Evolutionary conservation across 164 flowering plant genomes (phyloP).

Genomic region (Sedum album): DNA sequence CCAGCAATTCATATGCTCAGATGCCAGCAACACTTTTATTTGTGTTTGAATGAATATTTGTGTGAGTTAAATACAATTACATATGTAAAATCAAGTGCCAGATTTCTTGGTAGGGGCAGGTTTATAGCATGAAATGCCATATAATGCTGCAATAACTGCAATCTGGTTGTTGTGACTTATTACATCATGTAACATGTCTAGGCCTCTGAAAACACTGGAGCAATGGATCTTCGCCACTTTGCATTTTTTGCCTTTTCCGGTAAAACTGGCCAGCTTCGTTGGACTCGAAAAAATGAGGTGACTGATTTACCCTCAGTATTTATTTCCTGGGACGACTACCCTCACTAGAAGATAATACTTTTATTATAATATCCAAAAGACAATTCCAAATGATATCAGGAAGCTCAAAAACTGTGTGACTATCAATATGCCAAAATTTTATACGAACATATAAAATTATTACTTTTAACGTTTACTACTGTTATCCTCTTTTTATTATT

Average conservation of each 20-base stretch:
- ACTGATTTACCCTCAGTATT: not conserved
- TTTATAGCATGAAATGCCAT: not conserved
- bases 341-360: not conserved
- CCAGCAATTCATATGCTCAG: not conserved
- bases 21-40: not conserved
- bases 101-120: not conserved
- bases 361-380: not conserved
- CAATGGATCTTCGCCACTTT: slow-evolving; percentile 82
- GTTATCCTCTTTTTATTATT: too few relatives aligned
- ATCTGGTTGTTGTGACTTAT: not conserved
- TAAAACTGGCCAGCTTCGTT: slow-evolving; percentile 54
- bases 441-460: too few relatives aligned
- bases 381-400: not conserved
- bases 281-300: slow-evolving; percentile 87
- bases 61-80: not conserved
- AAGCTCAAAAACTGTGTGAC: not conserved
- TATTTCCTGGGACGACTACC: not conserved
- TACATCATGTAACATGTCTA: slow-evolving; percentile 14
- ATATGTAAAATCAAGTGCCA: not conserved
- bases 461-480: too few relatives aligned
- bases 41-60: not conserved
- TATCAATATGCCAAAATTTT: not conserved
- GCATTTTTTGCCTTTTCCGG: slow-evolving; percentile 93
- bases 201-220: slow-evolving; percentile 54
- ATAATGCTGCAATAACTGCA: not conserved